Percentiles rank a stretch among this genome's conserved stretches.
Conservation (phyloP, 257 asterid genomes). For the Solanum chilense region DNA sequence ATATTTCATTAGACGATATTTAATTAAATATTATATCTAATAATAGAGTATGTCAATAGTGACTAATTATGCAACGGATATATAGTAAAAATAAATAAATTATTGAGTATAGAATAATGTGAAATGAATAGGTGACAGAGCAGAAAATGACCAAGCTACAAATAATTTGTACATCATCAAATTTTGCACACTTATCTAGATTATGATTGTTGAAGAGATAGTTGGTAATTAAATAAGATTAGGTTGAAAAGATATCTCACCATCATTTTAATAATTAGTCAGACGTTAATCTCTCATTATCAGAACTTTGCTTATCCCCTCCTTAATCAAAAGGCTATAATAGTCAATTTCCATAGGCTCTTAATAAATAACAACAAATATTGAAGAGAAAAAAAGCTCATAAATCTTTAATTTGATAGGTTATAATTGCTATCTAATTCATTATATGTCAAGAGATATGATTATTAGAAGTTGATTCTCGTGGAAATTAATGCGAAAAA, state of each 20-base stretch:
- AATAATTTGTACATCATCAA: not conserved
- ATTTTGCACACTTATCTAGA: not conserved
- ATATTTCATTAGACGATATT: not conserved
- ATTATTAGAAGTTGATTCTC: too few relatives aligned
- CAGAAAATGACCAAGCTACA: not conserved
- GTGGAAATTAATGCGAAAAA: too few relatives aligned
- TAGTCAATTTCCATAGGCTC: not conserved
- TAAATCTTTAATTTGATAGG: too few relatives aligned
- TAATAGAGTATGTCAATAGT: not conserved
- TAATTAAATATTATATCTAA: not conserved
- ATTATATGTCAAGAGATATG: too few relatives aligned
- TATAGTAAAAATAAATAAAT: not conserved
- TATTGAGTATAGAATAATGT: not conserved
- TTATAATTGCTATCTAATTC: not conserved
- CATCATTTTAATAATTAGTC: not conserved
- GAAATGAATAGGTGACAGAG: not conserved
- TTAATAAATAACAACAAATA: not conserved
- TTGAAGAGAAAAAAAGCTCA: too few relatives aligned
- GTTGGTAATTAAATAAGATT: not conserved
- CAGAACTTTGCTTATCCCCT: not conserved
- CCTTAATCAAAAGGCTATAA: not conserved
- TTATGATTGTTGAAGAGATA: not conserved
- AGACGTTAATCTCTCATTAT: not conserved
- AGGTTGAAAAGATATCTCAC: not conserved
- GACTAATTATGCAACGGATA: not conserved